Conservation (phyloP, 2,329 filamentous ascomycete species). For the Tolypocladium capitatum region DNA sequence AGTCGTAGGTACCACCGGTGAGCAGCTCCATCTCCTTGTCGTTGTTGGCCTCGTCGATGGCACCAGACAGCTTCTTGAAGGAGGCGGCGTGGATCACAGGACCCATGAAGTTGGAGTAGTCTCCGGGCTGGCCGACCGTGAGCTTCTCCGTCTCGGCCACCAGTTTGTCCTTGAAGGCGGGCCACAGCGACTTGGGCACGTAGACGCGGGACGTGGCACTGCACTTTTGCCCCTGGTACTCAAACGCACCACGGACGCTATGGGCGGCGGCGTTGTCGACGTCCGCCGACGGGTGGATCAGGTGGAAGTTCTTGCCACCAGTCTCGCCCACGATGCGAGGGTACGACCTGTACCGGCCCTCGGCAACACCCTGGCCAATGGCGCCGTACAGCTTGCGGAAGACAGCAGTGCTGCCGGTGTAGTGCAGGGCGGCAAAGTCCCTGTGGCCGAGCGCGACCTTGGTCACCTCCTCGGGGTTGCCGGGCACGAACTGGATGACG, state of each 20-base stretch:
- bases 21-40: constrained; percentile 62
- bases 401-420: constrained; percentile 83
- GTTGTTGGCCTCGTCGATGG: constrained; percentile 68
- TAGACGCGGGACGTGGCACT: constrained; percentile 73
- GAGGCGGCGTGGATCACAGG: constrained; percentile 74
- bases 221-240: constrained; percentile 88
- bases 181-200: constrained; percentile 62
- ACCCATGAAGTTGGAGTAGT: constrained; percentile 70
- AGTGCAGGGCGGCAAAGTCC: constrained; percentile 84
- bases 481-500: constrained; percentile 89
- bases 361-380: constrained; percentile 68
- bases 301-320: constrained; percentile 87
- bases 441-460: constrained; percentile 61
- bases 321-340: constrained; percentile 84
- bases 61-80: constrained; percentile 66
- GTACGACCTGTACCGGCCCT: constrained; percentile 73
- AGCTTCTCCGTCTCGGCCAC: constrained; percentile 56
- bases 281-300: constrained; percentile 67
- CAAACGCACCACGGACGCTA: constrained; percentile 76
- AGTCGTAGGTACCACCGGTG: constrained; percentile 64
- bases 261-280: constrained; percentile 67
- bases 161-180: constrained; percentile 54
- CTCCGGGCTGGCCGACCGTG: constrained; percentile 53
- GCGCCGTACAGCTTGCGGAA: constrained; percentile 82
- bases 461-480: constrained; percentile 75